These are phyloP conservation scores for Saccharomycopsis sp. DNA, from an alignment of 805 yeast genomes.

Conservation along the genomic window DNA sequence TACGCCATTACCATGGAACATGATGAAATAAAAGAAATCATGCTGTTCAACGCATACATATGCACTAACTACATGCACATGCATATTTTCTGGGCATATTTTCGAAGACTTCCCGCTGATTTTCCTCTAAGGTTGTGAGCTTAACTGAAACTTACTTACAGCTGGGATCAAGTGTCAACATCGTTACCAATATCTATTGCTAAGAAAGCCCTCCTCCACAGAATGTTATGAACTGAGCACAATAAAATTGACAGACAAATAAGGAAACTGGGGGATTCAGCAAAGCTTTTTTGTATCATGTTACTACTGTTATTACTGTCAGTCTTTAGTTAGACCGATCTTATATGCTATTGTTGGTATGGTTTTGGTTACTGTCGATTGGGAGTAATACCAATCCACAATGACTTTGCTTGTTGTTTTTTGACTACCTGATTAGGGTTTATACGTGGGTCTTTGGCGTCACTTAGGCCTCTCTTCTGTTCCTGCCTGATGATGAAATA, in stretches of 20 bases:
- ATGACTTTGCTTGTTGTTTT: no score
- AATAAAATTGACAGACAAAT: not conserved
- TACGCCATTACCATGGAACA: not conserved
- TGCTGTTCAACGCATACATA: not conserved
- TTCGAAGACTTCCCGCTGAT: not conserved
- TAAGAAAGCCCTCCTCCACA: not conserved
- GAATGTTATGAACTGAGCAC: not conserved
- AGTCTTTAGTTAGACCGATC: no score
- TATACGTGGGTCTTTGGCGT: no score
- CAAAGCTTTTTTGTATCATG: not conserved
- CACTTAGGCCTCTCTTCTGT: no score
- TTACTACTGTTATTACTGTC: not conserved
- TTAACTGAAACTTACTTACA: not conserved
- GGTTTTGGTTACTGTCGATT: not conserved
- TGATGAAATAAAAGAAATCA: not conserved
- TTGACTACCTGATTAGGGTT: no score
- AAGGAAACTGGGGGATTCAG: not conserved
- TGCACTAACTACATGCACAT: not conserved
- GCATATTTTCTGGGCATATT: not conserved
- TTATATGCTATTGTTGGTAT: not conserved
- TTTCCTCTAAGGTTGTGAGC: no score
- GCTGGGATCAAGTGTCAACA: not conserved
- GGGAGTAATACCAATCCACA: no score
- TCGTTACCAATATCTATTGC: not conserved
- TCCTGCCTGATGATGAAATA: not conserved